Evolutionary conservation across 768 basidiomycete genomes (phyloP).

Genomic region (Phylloporus sp.): DNA sequence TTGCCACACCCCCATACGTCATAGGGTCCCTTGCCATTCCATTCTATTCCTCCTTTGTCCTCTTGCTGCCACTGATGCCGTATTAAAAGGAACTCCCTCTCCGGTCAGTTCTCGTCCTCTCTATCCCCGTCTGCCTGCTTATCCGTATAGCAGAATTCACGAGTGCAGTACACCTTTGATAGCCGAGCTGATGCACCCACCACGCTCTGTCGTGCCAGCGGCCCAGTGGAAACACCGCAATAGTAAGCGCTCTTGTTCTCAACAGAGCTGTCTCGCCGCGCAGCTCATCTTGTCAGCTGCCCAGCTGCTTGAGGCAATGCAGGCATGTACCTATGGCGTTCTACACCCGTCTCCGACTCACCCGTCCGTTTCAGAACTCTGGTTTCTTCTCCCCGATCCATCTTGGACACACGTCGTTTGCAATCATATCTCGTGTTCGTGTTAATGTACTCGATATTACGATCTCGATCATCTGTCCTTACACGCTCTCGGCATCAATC

Average conservation of each 20-base stretch:
- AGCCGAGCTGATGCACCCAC: conserved; percentile 52
- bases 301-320: conserved; percentile 66
- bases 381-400: conserved; percentile 71
- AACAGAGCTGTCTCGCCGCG: conserved; percentile 11
- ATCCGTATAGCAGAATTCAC: conserved; percentile 28
- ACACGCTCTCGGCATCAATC: conserved; percentile 41
- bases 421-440: conserved; percentile 51
- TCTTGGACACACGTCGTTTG: conserved; percentile 65
- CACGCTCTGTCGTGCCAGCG: conserved; percentile 53
- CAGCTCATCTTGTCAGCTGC: conserved; percentile 64
- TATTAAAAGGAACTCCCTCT: conserved; percentile 32
- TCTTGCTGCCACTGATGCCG: conserved; percentile 17
- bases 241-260: conserved; percentile 36
- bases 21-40: conserved; percentile 5
- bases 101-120: conserved; percentile 29
- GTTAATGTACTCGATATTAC: conserved; percentile 21
- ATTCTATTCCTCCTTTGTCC: not conserved
- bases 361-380: conserved; percentile 40
- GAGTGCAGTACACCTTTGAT: conserved; percentile 58
- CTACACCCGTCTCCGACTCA: conserved; percentile 5
- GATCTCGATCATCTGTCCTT: conserved; percentile 23
- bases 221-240: conserved; percentile 37
- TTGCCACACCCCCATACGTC: conserved; percentile 23
- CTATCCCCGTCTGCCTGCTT: conserved; percentile 1
- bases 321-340: conserved; percentile 38